Percentiles rank a stretch among this genome's conserved stretches.
phyloP scores from a whole-genome alignment of 352 stramenopile genomes.

The Globisporangium paddicum region DNA sequence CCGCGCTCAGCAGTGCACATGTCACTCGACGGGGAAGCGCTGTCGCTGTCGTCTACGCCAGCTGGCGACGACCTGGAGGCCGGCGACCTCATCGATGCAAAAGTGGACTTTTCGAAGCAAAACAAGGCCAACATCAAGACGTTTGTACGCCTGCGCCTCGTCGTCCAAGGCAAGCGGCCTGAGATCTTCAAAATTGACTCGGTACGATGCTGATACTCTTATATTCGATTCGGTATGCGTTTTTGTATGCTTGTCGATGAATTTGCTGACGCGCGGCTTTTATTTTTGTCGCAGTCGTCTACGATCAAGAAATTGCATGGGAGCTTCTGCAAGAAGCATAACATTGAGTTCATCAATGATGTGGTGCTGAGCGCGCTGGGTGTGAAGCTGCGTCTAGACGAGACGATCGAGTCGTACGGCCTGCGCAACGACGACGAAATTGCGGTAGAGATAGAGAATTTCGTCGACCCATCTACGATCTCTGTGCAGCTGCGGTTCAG shows the following conservation, averaged over 20 bases:
- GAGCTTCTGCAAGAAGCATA: constrained; percentile 61
- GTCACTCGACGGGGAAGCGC: constrained; percentile 45
- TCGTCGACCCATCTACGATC: constrained; percentile 28
- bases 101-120: constrained; percentile 64
- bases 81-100: constrained; percentile 65
- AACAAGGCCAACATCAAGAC: constrained; percentile 39
- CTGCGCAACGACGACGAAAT: constrained; percentile 65
- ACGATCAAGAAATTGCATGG: constrained; percentile 56
- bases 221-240: constrained; percentile 36
- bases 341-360: constrained; percentile 37
- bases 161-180: constrained; percentile 45
- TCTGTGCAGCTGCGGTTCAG: constrained; percentile 40
- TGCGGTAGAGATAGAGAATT: constrained; percentile 39
- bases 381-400: constrained; percentile 29
- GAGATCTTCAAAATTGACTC: constrained; percentile 57
- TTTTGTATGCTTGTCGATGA: not conserved
- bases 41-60: constrained; percentile 27
- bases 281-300: constrained; percentile 35
- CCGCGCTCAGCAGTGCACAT: constrained; percentile 55
- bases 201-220: no score
- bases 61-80: constrained; percentile 38
- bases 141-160: constrained; percentile 47
- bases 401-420: constrained; percentile 44
- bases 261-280: no score
- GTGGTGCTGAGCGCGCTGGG: constrained; percentile 49